Evolutionary conservation across 1,284 basidiomycete genomes (phyloP), one percentile per base, ranked within the genome.

Genomic region (Rhodotorula sp.): DNA sequence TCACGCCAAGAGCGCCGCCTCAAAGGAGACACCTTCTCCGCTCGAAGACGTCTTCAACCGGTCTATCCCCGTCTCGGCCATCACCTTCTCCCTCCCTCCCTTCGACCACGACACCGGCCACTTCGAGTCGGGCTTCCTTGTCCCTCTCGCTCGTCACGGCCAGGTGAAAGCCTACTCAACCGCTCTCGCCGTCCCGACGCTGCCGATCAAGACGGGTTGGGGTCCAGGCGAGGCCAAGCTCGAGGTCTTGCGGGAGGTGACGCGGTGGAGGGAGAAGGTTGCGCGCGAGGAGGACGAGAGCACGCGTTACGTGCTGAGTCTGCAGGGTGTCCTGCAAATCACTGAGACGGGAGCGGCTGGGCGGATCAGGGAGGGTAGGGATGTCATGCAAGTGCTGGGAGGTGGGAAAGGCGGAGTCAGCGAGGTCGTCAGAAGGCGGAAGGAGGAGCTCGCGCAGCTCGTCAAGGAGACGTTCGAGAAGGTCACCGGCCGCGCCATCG

Each of bases 261-360:
- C 96, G 80, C 83, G 81, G 40, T 98, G 95, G 95, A 84, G 95
- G 72, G 94, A 98, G 78, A 77, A 79, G 5, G 81, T 89, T 2
- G 91, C 93, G 0, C 84, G 93, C 61, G 86, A 88, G 68, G 89
- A 93, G 73, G 95, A 98, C 79, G 95, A 98, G 80, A 90, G 90
- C 77, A 86, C 86, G 8, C 83, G 88, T 87, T 93, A 79, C 77
- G 85, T 92, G 31, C 82, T 94, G 30, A 83, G 87, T 26, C 89
- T 91, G 73, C 88, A 89, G 70, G 83, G 85, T 69, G 77, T 92
- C 30, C 88, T 91, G 78, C 82, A 84, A 61, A 80, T 93, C 30
- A 88, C 87, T 15, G 88, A 90, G 59, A 64, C 64, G 76, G 81
- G 46, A 10, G 64, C 51, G 5, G 20, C 20, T 9, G 64, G 64